Evolutionary conservation across 2,329 filamentous ascomycete genomes (phyloP).

Genomic region (Sclerotinia trifoliorum): DNA sequence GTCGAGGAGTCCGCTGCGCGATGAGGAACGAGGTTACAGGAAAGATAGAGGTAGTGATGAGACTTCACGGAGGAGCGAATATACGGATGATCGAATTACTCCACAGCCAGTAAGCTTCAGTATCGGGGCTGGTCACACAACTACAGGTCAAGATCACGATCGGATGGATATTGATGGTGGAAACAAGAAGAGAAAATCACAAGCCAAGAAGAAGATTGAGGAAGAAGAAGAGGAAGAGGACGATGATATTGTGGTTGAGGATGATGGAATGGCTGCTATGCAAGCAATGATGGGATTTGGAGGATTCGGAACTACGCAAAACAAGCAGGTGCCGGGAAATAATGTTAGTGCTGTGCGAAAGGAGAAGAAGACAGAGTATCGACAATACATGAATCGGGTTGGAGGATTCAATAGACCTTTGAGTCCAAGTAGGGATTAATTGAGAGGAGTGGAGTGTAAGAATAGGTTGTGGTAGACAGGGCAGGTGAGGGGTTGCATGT

Average conservation of each 20-base stretch:
- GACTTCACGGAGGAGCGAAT: conserved; percentile 15
- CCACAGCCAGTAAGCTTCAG: conserved; percentile 39
- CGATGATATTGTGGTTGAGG: conserved; percentile 54
- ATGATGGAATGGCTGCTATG: conserved; percentile 72
- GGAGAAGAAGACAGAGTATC: conserved; percentile 91
- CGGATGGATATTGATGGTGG: conserved; percentile 39
- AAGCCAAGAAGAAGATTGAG: conserved; percentile 34
- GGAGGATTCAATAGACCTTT: conserved; percentile 81
- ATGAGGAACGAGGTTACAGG: conserved; percentile 23
- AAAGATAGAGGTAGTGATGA: conserved; percentile 26
- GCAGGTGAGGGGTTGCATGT: not conserved
- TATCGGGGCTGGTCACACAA: conserved; percentile 28
- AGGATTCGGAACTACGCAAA: conserved; percentile 81
- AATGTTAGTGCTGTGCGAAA: conserved; percentile 78
- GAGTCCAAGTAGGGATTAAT: conserved; percentile 49
- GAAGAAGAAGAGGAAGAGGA: conserved; percentile 43
- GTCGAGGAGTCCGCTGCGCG: conserved; percentile 25
- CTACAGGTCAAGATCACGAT: conserved; percentile 33
- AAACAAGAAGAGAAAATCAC: conserved; percentile 35
- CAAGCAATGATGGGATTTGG: conserved; percentile 87
- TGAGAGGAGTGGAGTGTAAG: not conserved
- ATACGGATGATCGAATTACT: conserved; percentile 26
- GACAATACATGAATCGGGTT: conserved; percentile 92
- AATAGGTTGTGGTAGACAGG: not conserved
- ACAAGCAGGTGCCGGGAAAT: conserved; percentile 85